Base-by-base conservation (phyloP, 768 basidiomycete species). In the Lenzites betulinus region DNA sequence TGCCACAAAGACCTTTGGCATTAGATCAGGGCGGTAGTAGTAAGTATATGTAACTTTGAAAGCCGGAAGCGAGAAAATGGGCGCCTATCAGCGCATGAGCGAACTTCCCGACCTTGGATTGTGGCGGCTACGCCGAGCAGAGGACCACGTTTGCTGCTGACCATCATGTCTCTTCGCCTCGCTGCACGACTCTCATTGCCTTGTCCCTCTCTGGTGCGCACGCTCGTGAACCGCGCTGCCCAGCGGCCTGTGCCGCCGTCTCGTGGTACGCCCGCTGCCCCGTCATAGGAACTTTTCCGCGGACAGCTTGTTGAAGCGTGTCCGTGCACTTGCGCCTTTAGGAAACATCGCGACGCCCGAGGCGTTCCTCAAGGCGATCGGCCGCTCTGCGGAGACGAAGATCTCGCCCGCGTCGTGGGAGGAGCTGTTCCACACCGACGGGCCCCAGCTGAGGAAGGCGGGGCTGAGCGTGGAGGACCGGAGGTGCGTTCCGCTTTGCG, bases 291-390 rank as follows among this genome's bases (percentile, higher is more conserved):
- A 61, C 41, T 47, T 48, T 43, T 51, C 22, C 33, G 42, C 42
- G 18, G 42, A 13, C 44, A 25, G 22, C 20, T 7, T 46, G 9
- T 3, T 51, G 44, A 48, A n/a, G 36, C 56, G 6, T 11, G 30
- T 39, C 9, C 15, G 8, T 49, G 20, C 20, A 38, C 51, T 36
- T 58, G 35, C 13, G 39, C 35, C 44, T 35, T 46, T 71, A 87
- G 86, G 78, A 36, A 62, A 73, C n/a, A 81, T 89, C 61, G 63
- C 70, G 20, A 83, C 85, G 2, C 82, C 90, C 7, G 74, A 75
- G 30, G 85, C 82, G 26, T 92, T 94, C 66, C 77, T 94, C 64
- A 83, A 82, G 59, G 82, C 86, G 26, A 91, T 94, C 63, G 92
- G 92, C 22, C 81, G 92, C 25, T 78, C 79, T 7, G 75, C 81